A percentile compares a stretch with the other conserved stretches of the same genome.
Evolutionary conservation across 306 rosid genomes (phyloP).

Genomic region (Erythrophleum fordii): DNA sequence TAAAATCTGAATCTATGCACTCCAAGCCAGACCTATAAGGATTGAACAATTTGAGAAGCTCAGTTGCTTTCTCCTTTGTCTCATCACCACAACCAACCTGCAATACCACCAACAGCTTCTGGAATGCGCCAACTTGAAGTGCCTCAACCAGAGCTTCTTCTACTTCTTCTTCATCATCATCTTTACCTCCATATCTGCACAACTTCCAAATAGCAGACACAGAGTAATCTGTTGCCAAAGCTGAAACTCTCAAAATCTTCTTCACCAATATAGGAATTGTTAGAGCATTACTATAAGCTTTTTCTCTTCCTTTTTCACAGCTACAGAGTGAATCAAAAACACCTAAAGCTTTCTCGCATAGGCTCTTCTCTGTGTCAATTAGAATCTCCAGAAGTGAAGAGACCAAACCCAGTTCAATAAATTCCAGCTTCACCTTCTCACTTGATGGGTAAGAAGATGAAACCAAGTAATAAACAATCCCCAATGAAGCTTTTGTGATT

Average conservation of each 20-base stretch:
- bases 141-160: constrained; percentile 48
- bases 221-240: constrained; percentile 46
- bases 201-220: constrained; percentile 56
- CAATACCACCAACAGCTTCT: constrained; percentile 59
- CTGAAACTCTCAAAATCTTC: constrained; percentile 56
- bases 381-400: constrained; percentile 47
- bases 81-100: constrained; percentile 54
- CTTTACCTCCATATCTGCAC: constrained; percentile 35
- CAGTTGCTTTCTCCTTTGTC: constrained; percentile 53
- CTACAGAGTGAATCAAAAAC: constrained; percentile 47
- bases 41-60: constrained; percentile 58
- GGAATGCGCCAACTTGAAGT: constrained; percentile 63
- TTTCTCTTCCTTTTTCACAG: constrained; percentile 47
- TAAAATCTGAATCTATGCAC: constrained; percentile 65
- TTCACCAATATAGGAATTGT: constrained; percentile 62
- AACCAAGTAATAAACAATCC: constrained; percentile 37
- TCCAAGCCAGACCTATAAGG: constrained; percentile 55
- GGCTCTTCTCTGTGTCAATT: constrained; percentile 47
- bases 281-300: constrained; percentile 49
- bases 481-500: constrained; percentile 50
- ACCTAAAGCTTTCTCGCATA: constrained; percentile 48
- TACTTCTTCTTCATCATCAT: constrained; percentile 36
- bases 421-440: constrained; percentile 36
- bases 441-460: constrained; percentile 39
- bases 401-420: constrained; percentile 48